Evolutionary conservation across 257 asterid genomes (phyloP), one percentile per base, ranked within the genome.

Genomic region (Scutellaria minor): DNA sequence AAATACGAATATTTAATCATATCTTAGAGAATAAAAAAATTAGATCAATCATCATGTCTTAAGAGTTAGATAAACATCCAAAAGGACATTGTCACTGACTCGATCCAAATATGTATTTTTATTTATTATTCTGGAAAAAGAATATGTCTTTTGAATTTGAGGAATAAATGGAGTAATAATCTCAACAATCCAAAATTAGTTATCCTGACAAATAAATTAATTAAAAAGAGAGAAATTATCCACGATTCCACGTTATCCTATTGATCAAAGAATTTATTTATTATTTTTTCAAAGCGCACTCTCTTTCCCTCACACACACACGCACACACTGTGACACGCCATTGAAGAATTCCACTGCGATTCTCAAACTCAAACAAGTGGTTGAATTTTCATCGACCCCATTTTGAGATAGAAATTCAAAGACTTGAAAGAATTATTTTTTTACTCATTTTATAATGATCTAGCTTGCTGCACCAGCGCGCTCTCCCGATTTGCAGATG

Each of bases 341-440:
- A 52, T 64, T 27, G 58, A 71, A 48, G 39, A 61, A 15, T 50
- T 58, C 39, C 20, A 37, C 24, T 42, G 6, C 20, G 13, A 14
- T 60, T 48, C 46, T 64, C 57, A 41, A 51, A 39, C 31, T 58
- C 62, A 9, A 24, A 45, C 48, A 24, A 27, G 46, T 62, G 66
- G 47, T 7, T n/a, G 10, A 65, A 15, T 69, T 73, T 54, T 72
- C 11, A 22, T 63, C 35, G 81, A 62, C 81, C 85, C 79, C 77
- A 75, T 48, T 80, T 79, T 7, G 6, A 51, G 53, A 52, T 51
- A 66, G 14, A 40, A 71, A 37, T 41, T 51, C 52, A 53, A 55
- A 20, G 65, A 60, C 51, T 64, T 18, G 39, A 63, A 37, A 22
- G 2, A 59, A 37, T 50, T 51, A 37, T 11, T 9, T 41, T 18